Evolutionary conservation across 192 early-diverging fungal species (phyloP).

Genomic region (Linnemannia schmuckeri): DNA sequence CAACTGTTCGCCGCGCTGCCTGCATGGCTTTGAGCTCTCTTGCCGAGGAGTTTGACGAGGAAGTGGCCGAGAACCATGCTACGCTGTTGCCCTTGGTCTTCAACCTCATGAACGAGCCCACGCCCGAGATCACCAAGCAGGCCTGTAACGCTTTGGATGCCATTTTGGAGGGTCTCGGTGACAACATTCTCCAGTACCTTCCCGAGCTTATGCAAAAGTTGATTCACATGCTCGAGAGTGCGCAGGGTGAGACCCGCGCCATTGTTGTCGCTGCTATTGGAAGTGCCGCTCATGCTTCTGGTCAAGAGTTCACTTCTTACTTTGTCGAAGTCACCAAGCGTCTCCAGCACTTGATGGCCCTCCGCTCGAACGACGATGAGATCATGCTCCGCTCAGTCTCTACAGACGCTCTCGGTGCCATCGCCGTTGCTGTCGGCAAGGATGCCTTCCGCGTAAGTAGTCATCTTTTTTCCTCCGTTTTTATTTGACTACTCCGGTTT

Average conservation of each 20-base stretch:
- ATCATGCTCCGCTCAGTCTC: conserved; percentile 86
- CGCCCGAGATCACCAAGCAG: conserved; percentile 79
- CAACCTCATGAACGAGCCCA: conserved; percentile 82
- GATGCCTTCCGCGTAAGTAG: conserved; percentile 73
- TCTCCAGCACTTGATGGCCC: conserved; percentile 78
- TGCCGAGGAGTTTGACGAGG: conserved; percentile 85
- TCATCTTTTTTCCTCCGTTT: no score
- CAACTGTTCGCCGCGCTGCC: conserved; percentile 83
- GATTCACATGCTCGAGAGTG: conserved; percentile 78
- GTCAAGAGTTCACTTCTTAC: conserved; percentile 78
- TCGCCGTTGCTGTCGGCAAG: conserved; percentile 90
- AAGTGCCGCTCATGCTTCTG: conserved; percentile 90
- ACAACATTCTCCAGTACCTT: conserved; percentile 84
- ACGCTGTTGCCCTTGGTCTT: conserved; percentile 89
- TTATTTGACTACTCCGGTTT: background rate
- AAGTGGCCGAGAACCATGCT: conserved; percentile 85
- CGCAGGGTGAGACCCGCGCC: conserved; percentile 76
- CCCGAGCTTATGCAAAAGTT: conserved; percentile 87
- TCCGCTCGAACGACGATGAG: conserved; percentile 78
- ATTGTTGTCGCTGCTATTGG: conserved; percentile 89
- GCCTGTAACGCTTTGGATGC: conserved; percentile 89
- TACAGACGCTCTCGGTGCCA: conserved; percentile 84
- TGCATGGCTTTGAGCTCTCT: conserved; percentile 89
- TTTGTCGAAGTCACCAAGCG: conserved; percentile 79
- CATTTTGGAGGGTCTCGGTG: conserved; percentile 89